These are phyloP conservation scores for Trypanosoma brucei DNA, from an alignment of 208 protist genomes.

Conservation along the genomic window DNA sequence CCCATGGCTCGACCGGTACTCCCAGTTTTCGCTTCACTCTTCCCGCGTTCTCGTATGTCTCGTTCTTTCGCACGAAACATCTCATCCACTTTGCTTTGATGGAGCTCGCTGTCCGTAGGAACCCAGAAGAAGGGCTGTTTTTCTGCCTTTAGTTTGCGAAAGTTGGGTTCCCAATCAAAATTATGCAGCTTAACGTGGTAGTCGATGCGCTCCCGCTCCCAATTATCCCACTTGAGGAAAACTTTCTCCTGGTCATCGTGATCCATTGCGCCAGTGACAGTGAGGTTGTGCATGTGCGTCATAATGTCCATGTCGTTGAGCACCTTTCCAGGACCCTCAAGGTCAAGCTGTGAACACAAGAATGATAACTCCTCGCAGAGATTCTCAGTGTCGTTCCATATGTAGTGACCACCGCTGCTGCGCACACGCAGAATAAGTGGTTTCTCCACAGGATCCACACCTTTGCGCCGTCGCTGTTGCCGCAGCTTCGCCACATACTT, in stretches of 20 bases:
- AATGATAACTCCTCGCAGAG: constrained; percentile 88
- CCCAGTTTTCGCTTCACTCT: constrained; percentile 68
- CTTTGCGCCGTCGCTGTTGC: constrained; percentile 66
- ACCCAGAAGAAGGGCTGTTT: constrained; percentile 91
- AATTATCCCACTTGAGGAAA: constrained; percentile 90
- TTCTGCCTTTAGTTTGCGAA: constrained; percentile 84
- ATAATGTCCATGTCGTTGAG: constrained; percentile 92
- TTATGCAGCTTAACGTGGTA: constrained; percentile 87
- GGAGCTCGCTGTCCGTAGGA: constrained; percentile 74
- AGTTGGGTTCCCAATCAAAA: constrained; percentile 87
- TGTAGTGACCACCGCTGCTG: constrained; percentile 73
- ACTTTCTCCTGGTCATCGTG: constrained; percentile 88
- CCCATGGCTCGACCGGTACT: constrained; percentile 59
- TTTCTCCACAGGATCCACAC: constrained; percentile 63
- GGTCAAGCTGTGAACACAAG: constrained; percentile 76
- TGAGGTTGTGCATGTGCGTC: constrained; percentile 90
- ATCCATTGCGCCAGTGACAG: constrained; percentile 78
- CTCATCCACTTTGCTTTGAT: constrained; percentile 86
- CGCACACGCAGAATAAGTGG: constrained; percentile 73
- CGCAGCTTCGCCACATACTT: constrained; percentile 89
- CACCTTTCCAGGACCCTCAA: constrained; percentile 77
- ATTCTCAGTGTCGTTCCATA: constrained; percentile 75
- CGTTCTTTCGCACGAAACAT: constrained; percentile 77
- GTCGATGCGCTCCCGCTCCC: constrained; percentile 88
- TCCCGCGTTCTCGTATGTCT: constrained; percentile 42